phyloP scores from a whole-genome alignment of 805 yeast species.

The Candida chauliodis region DNA sequence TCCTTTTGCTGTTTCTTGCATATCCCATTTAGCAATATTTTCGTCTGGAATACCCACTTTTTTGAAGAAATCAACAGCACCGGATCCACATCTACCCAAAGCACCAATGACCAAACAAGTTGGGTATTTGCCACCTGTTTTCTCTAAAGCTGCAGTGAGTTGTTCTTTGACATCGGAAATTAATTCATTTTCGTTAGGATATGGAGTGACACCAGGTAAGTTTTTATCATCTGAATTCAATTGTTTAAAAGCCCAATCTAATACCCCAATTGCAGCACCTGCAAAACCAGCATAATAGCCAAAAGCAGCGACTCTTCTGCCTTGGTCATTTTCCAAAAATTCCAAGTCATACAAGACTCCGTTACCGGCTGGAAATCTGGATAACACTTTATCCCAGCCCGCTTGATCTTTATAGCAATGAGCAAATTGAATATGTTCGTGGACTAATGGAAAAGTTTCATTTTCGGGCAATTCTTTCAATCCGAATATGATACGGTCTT shows the following conservation, averaged over 20 bases:
- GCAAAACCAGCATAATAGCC: conserved; percentile 99
- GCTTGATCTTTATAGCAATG: conserved; percentile 97
- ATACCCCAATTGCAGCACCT: conserved; percentile 95
- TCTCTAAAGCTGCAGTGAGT: conserved; percentile 52
- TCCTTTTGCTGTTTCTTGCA: conserved; percentile 92
- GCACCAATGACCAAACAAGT: conserved; percentile 92
- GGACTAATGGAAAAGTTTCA: conserved; percentile 83
- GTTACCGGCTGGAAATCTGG: conserved; percentile 86
- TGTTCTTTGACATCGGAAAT: conserved; percentile 66
- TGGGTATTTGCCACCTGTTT: conserved; percentile 66
- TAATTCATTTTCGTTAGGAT: conserved; percentile 72
- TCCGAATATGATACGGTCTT: conserved; percentile 85
- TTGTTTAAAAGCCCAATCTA: conserved; percentile 93
- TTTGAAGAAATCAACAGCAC: conserved; percentile 81
- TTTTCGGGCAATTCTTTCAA: conserved; percentile 93
- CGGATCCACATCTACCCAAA: conserved; percentile 97
- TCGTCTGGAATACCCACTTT: conserved; percentile 85
- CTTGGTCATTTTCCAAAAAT: conserved; percentile 88
- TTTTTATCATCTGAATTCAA: conserved; percentile 62
- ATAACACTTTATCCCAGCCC: conserved; percentile 92
- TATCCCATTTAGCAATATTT: conserved; percentile 90
- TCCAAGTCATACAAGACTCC: conserved; percentile 92
- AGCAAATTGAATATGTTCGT: conserved; percentile 97
- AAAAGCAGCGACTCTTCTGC: conserved; percentile 98
- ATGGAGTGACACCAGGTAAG: conserved; percentile 78